Evolutionary conservation across 768 basidiomycete species (phyloP), one percentile per base, ranked within the genome.

Genomic region (Xanthoconium stramineum): DNA sequence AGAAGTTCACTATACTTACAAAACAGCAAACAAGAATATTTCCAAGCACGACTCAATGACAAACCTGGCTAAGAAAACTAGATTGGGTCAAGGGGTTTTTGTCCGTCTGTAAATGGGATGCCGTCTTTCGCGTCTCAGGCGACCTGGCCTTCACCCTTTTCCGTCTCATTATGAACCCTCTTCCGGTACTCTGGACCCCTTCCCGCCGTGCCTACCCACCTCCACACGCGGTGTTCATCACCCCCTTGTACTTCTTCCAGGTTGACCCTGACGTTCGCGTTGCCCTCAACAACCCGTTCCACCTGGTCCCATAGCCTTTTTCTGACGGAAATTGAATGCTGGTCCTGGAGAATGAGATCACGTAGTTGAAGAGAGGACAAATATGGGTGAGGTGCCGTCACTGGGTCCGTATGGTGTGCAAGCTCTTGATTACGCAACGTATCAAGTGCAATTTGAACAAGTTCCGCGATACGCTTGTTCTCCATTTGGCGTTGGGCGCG

Each of bases 151-250:
- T 64, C 53, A 58, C 69, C 70, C 65, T 68, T 66, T 67, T 67
- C 58, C 37, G 60, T 57, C 39, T 60, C 62, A 50, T 13, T 57
- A 55, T 50, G 64, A 57, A 64, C 72, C 69, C 71, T 72, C 62
- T 73, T 72, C 68, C 71, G 67, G 54, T 59, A 58, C 48, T 70
- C 68, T 59, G 67, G 66, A 38, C 66, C 72, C 61, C 66, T 65
- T 52, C 74, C 66, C 33, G 67, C 55, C 53, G 73, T 73, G n/a
- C 93, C 93, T 32, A 92, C 83, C 94, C 94, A 96, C 55, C 88
- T 76, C 94, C 94, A 96, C 53, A 93, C 93, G 61, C 91, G 83
- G 73, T 86, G 79, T 74, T 93, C 91, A 71, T 95, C 92, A 12
- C 94, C 93, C 61, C 88, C 88, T 57, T 78, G 79, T 46, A 90